Percentiles rank a stretch among this genome's conserved stretches.
Evolutionary conservation across 2,329 filamentous ascomycete species (phyloP).

Genomic region (Colletotrichum chlorophyti): DNA sequence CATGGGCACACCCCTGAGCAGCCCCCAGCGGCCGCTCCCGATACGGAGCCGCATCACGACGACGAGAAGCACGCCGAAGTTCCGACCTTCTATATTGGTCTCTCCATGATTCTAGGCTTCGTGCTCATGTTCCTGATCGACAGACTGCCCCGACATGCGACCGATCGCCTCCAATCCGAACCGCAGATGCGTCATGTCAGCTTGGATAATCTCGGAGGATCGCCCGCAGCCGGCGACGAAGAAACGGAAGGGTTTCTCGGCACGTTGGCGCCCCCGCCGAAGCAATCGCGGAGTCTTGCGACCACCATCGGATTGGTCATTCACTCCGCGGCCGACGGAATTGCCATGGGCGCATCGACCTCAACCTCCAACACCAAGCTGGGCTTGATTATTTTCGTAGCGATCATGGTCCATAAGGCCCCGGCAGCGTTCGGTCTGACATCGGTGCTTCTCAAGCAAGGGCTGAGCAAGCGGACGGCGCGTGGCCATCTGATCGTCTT

Average conservation of each 20-base stretch:
- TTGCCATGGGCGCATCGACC: slow-evolving; percentile 91
- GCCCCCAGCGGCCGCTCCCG: slow-evolving; percentile 37
- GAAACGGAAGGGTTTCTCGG: slow-evolving; percentile 66
- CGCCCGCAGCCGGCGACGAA: slow-evolving; percentile 56
- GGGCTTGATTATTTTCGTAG: slow-evolving; percentile 90
- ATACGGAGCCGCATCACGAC: slow-evolving; percentile 35
- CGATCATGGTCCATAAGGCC: slow-evolving; percentile 97
- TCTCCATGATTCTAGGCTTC: slow-evolving; percentile 88
- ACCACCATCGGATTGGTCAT: slow-evolving; percentile 96
- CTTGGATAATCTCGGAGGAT: slow-evolving; percentile 75
- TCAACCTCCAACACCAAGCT: slow-evolving; percentile 76
- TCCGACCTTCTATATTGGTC: slow-evolving; percentile 80
- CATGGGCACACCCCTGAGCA: slow-evolving; percentile 35
- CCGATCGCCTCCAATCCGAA: slow-evolving; percentile 67
- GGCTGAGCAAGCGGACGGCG: slow-evolving; percentile 84
- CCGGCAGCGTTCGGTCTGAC: slow-evolving; percentile 95
- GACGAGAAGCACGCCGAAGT: slow-evolving; percentile 48
- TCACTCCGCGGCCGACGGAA: slow-evolving; percentile 92
- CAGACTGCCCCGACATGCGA: slow-evolving; percentile 77
- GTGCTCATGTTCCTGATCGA: slow-evolving; percentile 97
- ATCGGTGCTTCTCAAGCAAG: slow-evolving; percentile 87
- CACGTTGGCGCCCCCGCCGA: slow-evolving; percentile 62
- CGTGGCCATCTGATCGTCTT: slow-evolving; percentile 89
- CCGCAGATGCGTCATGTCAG: slow-evolving; percentile 85
- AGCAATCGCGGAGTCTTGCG: slow-evolving; percentile 70